A percentile compares a stretch with the other conserved stretches of the same genome.
phyloP scores from a whole-genome alignment of 257 asterid genomes.

The Leonotis leonurus region DNA sequence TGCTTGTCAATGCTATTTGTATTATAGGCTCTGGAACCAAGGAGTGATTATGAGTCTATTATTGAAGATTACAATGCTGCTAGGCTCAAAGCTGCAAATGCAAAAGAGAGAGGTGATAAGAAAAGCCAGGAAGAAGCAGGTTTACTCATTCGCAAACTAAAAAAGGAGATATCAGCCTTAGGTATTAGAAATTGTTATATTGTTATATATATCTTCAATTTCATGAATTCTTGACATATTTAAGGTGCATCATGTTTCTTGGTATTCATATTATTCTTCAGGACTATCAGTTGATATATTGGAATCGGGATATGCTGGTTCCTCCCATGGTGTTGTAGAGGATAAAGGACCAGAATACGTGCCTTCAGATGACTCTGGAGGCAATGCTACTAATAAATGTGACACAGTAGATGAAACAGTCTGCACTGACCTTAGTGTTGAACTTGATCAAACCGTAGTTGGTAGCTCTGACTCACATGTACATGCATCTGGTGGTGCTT shows the following conservation, averaged over 20 bases:
- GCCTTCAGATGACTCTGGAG: conserved; percentile 31
- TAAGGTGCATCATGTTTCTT: conserved; percentile 15
- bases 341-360: conserved; percentile 32
- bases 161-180: conserved; percentile 74
- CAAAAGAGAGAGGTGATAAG: conserved; percentile 80
- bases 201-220: conserved; percentile 14
- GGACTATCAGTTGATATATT: conserved; percentile 66
- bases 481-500: conserved; percentile 19
- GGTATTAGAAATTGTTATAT: conserved; percentile 45
- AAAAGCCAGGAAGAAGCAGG: conserved; percentile 77
- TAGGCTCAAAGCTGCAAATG: conserved; percentile 70
- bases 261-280: conserved; percentile 26
- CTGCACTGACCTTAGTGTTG: conserved; percentile 25
- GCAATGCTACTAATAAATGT: conserved; percentile 19
- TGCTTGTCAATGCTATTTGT: conserved; percentile 13
- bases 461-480: conserved; percentile 25
- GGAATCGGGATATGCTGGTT: conserved; percentile 59
- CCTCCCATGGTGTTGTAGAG: conserved; percentile 33
- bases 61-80: conserved; percentile 75
- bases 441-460: conserved; percentile 32
- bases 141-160: conserved; percentile 59
- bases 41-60: conserved; percentile 50
- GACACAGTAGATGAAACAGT: conserved; percentile 28
- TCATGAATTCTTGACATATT: conserved; percentile 15
- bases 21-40: conserved; percentile 50